Conservation (phyloP, 768 basidiomycete genomes). For the Tricholoma terreum region DNA sequence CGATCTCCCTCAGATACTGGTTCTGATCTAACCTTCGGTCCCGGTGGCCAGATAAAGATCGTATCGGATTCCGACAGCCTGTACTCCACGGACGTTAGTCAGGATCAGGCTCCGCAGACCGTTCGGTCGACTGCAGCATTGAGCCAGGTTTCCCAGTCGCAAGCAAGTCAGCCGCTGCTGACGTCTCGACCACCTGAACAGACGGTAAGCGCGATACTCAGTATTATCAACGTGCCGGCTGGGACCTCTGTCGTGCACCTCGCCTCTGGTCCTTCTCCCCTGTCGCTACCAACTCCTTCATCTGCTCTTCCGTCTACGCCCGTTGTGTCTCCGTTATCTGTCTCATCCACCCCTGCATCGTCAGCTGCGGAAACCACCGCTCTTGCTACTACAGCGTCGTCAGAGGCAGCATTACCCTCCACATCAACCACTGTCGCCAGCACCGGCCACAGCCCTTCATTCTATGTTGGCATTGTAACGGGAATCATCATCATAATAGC, state of each 20-base stretch:
- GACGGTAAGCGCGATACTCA: background rate
- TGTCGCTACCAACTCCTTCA: background rate
- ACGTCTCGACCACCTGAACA: slow-evolving; percentile 3
- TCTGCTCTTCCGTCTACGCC: background rate
- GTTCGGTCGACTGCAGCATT: slow-evolving; percentile 1
- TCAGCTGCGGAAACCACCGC: slow-evolving; percentile 4
- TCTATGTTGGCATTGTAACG: slow-evolving; percentile 50
- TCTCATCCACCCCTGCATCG: background rate
- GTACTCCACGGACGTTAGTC: background rate
- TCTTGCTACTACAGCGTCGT: slow-evolving; percentile 6
- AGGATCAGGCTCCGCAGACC: slow-evolving; percentile 5
- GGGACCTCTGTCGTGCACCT: background rate
- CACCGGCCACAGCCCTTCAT: slow-evolving; percentile 32
- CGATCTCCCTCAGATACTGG: background rate
- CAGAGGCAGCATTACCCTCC: slow-evolving; percentile 1
- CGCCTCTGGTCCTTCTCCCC: background rate
- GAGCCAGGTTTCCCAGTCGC: slow-evolving; percentile 4
- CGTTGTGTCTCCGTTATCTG: background rate
- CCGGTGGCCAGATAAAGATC: slow-evolving; percentile 1
- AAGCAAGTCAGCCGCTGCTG: slow-evolving; percentile 1
- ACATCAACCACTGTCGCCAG: background rate
- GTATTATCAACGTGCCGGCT: background rate
- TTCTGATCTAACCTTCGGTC: slow-evolving; percentile 2
- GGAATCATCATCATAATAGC: slow-evolving; percentile 45
- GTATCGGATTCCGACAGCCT: background rate